A percentile compares a stretch with the other conserved stretches of the same genome.
Evolutionary conservation across 768 basidiomycete species (phyloP).

Genomic region (Sarcomyxa edulis): DNA sequence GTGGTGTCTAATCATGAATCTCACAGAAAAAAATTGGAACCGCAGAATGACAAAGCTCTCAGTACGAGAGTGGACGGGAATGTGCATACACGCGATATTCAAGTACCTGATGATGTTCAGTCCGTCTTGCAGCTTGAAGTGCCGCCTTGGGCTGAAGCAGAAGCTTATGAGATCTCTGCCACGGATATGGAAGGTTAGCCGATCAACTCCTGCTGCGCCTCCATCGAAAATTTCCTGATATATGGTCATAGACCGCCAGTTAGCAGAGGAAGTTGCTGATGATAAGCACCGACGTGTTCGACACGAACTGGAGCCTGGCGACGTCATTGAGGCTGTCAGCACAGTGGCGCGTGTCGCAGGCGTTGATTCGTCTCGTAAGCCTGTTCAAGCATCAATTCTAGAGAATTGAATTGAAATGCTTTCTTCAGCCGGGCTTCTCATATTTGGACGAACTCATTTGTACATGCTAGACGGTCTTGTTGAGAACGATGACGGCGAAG

Average conservation of each 20-base stretch:
- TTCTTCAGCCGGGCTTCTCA: slow-evolving; percentile 72
- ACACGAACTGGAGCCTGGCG: slow-evolving; percentile 83
- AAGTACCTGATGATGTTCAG: slow-evolving; percentile 46
- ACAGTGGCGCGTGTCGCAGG: slow-evolving; percentile 88
- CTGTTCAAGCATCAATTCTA: background rate
- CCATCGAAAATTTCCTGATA: too few relatives aligned
- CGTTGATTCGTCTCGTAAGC: slow-evolving; percentile 87
- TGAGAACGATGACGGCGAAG: slow-evolving; percentile 80
- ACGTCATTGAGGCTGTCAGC: slow-evolving; percentile 80
- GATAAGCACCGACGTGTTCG: slow-evolving; percentile 86
- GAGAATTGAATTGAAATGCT: background rate
- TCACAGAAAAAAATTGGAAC: slow-evolving; percentile 72
- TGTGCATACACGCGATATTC: slow-evolving; percentile 42
- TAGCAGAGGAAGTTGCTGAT: slow-evolving; percentile 76
- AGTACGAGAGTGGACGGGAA: slow-evolving; percentile 42
- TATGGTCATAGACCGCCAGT: slow-evolving; percentile 38
- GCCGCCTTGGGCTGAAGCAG: slow-evolving; percentile 70
- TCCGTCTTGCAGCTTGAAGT: slow-evolving; percentile 52
- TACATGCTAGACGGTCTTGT: slow-evolving; percentile 91
- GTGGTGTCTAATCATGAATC: background rate
- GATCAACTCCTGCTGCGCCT: too few relatives aligned
- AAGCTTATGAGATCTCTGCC: slow-evolving; percentile 62
- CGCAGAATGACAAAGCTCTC: slow-evolving; percentile 42
- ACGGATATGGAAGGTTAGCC: slow-evolving; percentile 55
- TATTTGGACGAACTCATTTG: slow-evolving; percentile 78